Evolutionary conservation across 2,329 filamentous ascomycete genomes (phyloP), one percentile per base, ranked within the genome.

Genomic region (Xylaria sp.): DNA sequence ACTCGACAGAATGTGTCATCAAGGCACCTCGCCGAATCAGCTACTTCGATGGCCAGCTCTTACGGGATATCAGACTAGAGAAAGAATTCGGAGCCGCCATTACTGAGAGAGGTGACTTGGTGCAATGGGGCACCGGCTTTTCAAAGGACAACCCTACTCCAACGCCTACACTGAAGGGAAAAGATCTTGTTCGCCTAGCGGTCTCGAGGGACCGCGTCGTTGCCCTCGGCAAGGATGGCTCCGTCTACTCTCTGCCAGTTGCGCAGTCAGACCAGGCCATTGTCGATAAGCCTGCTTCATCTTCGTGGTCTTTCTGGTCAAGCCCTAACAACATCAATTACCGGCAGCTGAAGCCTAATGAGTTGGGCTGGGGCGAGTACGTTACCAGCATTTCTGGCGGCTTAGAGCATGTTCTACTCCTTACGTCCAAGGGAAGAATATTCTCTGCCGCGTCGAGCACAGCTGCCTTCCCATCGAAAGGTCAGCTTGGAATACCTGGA

Each of bases 61-160:
- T 99, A 43, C 85, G 94, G 51, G 95, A 97, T 74, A 81, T 98
- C 66, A 97, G 96, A 79, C 79, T 98, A 52, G 92, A 93, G 62
- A 84, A 87, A 57, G 86, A 87, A 42, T 94, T 96, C 74, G 95
- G 92, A 8, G 94, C 89, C 3, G 95, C 95, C 9, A 89, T 98
- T 42, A 90, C 89, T 4, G 94, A 97, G 74, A 88, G 89, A 65
- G 95, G 95, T 3, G 91, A 98, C 74, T 77, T 99, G 46, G 82
- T 97, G 12, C 94, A 98, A 78, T 99, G 95, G 95, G 95, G 95
- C 1, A 83, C 83, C 3, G 92, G 84, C 3, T 97, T 90, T 74
- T 90, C 89, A 6, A 82, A 85, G 58, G 82, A 86, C 4, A 80
- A 86, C 31, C 84, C 81, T 9, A 79, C 82, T 31, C 95, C 94